phyloP scores from a whole-genome alignment of 1,284 basidiomycete genomes.

The Tylopilus sp. region DNA sequence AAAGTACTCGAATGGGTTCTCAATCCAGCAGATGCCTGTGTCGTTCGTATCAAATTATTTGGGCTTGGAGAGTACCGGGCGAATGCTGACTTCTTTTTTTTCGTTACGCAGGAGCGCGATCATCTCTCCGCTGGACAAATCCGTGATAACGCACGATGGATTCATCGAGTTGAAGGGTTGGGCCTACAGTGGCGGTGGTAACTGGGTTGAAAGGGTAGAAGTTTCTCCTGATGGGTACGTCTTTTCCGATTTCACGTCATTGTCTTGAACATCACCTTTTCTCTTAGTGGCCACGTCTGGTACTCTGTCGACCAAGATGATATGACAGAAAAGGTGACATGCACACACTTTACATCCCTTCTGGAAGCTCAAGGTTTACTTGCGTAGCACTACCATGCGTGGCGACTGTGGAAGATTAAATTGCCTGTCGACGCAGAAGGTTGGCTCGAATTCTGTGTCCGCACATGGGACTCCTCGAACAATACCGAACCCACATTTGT shows the following conservation, averaged over 20 bases:
- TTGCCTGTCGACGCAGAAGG: slow-evolving; percentile 67
- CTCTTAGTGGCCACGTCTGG: slow-evolving; percentile 27
- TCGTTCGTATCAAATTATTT: slow-evolving; percentile 21
- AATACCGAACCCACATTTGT: slow-evolving; percentile 70
- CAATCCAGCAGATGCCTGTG: slow-evolving; percentile 32
- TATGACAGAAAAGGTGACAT: slow-evolving; percentile 26
- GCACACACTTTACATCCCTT: background rate
- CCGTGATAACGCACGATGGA: slow-evolving; percentile 62
- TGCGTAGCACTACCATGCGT: slow-evolving; percentile 62
- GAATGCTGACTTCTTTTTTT: background rate
- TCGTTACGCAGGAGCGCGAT: slow-evolving; percentile 24
- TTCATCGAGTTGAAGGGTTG: slow-evolving; percentile 58
- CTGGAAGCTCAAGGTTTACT: background rate
- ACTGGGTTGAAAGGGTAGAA: slow-evolving; percentile 68
- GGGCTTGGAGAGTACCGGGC: background rate
- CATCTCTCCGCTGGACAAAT: slow-evolving; percentile 52
- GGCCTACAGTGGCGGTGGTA: slow-evolving; percentile 67
- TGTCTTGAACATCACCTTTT: background rate
- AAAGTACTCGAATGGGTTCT: slow-evolving; percentile 31
- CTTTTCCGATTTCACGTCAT: background rate
- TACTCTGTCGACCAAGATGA: slow-evolving; percentile 27
- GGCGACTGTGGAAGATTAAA: slow-evolving; percentile 64
- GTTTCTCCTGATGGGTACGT: slow-evolving; percentile 63
- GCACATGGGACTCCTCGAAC: slow-evolving; percentile 68
- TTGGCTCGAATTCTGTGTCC: slow-evolving; percentile 69